These are phyloP conservation scores for Spiromastix sp. DNA, from an alignment of 2,329 filamentous ascomycete species.

Conservation along the genomic window DNA sequence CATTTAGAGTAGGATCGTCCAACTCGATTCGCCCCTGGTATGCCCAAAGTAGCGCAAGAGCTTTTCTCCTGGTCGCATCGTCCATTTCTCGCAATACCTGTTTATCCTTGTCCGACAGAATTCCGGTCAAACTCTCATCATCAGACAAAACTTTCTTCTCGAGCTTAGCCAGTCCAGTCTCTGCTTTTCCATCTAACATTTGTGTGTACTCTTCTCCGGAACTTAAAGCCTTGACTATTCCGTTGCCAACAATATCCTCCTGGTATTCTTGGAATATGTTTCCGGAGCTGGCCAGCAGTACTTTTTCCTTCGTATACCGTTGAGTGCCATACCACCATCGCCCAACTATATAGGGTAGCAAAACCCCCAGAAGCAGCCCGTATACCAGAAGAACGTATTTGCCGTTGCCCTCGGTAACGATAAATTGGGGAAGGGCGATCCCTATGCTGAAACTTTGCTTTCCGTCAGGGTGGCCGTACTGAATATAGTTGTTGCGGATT, in stretches of 20 bases:
- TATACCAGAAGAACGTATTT: constrained; percentile 93
- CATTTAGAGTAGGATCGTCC: constrained; percentile 64
- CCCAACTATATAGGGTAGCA: constrained; percentile 86
- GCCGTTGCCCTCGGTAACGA: constrained; percentile 85
- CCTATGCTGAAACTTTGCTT: constrained; percentile 98
- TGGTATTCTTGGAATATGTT: constrained; percentile 90
- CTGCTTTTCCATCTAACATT: constrained; percentile 65
- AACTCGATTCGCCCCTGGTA: constrained; percentile 85
- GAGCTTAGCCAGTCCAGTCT: constrained; percentile 69
- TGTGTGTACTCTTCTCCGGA: constrained; percentile 76
- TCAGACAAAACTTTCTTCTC: constrained; percentile 68
- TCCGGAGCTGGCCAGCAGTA: constrained; percentile 86
- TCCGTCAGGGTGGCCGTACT: constrained; percentile 92
- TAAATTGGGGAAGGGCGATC: constrained; percentile 86
- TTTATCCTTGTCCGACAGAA: constrained; percentile 63
- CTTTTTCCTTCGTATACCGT: constrained; percentile 82
- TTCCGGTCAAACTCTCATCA: constrained; percentile 40
- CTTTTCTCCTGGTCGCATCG: constrained; percentile 69
- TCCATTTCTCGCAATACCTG: constrained; percentile 71
- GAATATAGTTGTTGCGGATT: constrained; percentile 89
- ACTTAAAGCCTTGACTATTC: constrained; percentile 71
- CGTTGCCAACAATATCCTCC: constrained; percentile 69
- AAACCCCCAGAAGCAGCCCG: constrained; percentile 73
- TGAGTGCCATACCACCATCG: constrained; percentile 99
- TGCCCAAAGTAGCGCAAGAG: constrained; percentile 83